Conservation (phyloP, 371 early-diverging fungal genomes). For the Dinochytrium kinnereticum region DNA sequence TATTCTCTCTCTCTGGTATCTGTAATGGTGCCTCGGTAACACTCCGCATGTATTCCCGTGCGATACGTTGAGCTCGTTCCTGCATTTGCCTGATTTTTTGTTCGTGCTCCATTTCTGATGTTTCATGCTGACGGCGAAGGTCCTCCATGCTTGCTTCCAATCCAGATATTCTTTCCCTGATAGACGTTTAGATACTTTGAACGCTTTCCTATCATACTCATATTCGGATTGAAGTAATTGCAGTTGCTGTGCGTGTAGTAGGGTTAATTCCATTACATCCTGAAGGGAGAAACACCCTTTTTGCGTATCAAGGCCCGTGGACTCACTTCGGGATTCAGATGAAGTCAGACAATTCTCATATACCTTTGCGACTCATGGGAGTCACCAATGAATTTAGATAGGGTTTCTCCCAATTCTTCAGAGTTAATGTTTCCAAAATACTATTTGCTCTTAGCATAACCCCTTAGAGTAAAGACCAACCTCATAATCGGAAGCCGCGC, state of each 20-base stretch:
- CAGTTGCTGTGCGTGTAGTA: constrained; percentile 60
- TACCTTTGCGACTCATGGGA: too few species aligned
- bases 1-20: neutral
- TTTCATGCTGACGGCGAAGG: constrained; percentile 16
- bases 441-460: too few species aligned
- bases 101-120: constrained; percentile 25
- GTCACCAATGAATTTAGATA: too few species aligned
- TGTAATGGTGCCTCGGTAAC: constrained; percentile 9
- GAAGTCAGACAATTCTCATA: too few species aligned
- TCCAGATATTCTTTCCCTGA: constrained; percentile 17
- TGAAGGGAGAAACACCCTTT: constrained; percentile 49
- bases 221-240: constrained; percentile 53
- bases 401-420: too few species aligned
- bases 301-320: constrained; percentile 15
- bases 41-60: constrained; percentile 30
- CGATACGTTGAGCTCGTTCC: constrained; percentile 36
- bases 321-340: neutral
- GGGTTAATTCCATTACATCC: constrained; percentile 60
- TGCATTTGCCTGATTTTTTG: constrained; percentile 22
- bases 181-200: neutral
- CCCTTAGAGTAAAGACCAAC: too few species aligned
- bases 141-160: constrained; percentile 24
- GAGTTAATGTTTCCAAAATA: too few species aligned
- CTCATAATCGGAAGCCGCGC: too few species aligned
- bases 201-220: constrained; percentile 29